A percentile compares a stretch with the other conserved stretches of the same genome.
Evolutionary conservation across 2,329 filamentous ascomycete genomes (phyloP).

Genomic region (Colletotrichum magnum): DNA sequence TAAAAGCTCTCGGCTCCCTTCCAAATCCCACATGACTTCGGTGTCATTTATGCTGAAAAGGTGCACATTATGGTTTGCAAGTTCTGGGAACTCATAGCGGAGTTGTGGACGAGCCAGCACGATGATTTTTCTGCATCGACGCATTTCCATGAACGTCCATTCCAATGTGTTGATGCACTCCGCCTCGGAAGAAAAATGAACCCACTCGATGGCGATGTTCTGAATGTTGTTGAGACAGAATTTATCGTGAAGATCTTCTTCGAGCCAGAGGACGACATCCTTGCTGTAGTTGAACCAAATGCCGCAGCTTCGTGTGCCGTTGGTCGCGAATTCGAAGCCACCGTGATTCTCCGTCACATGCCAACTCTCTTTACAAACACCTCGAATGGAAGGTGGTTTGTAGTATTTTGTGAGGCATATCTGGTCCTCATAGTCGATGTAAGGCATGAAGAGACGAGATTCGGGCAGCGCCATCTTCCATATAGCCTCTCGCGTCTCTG

Average conservation of each 20-base stretch:
- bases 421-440: neutral
- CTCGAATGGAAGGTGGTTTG: neutral
- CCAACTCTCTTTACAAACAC: conserved; percentile 15
- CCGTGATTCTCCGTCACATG: neutral
- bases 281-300: conserved; percentile 8
- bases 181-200: accelerated
- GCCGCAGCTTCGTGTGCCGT: accelerated
- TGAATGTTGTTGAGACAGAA: neutral
- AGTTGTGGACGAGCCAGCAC: neutral
- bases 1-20: too few species aligned
- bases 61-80: neutral
- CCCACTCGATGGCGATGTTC: neutral
- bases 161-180: neutral
- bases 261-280: neutral
- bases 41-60: neutral
- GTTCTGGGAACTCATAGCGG: neutral
- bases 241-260: neutral
- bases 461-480: conserved; percentile 26
- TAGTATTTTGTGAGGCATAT: neutral
- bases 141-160: neutral
- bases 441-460: conserved; percentile 44
- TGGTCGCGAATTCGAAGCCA: neutral
- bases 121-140: neutral
- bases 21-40: neutral
- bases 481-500: conserved; percentile 5